A percentile compares a stretch with the other conserved stretches of the same genome.
phyloP scores from a whole-genome alignment of 2,329 filamentous ascomycete species.

The Penicillium sp. region DNA sequence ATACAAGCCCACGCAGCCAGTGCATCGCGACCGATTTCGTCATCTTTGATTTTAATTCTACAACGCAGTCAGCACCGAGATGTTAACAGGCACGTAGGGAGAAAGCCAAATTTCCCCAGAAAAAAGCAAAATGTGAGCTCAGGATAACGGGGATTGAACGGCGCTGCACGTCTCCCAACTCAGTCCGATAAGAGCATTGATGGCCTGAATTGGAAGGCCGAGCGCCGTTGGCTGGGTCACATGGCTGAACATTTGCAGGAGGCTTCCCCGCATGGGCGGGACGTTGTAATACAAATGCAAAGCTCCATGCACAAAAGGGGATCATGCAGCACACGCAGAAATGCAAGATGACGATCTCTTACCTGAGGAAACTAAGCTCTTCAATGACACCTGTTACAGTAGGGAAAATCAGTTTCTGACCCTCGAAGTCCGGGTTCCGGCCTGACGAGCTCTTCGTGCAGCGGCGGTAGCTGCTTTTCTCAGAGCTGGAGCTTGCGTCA shows the following conservation, averaged over 20 bases:
- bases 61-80: constrained; percentile 2
- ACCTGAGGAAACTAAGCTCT: constrained; percentile 72
- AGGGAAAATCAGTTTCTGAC: constrained; percentile 58
- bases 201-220: neutral
- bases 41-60: constrained; percentile 82
- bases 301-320: neutral
- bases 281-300: neutral
- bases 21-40: constrained; percentile 74
- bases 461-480: constrained; percentile 54
- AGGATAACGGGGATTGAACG: neutral
- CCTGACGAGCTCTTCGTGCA: constrained; percentile 57
- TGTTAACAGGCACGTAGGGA: no score
- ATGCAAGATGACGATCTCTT: constrained; percentile 33
- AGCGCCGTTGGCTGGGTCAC: neutral
- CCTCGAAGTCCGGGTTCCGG: constrained; percentile 64
- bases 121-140: neutral
- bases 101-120: no score
- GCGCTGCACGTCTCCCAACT: constrained; percentile 7
- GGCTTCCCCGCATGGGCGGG: neutral
- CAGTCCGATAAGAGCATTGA: neutral
- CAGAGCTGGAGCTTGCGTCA: constrained; percentile 45
- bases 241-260: neutral
- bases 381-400: constrained; percentile 59
- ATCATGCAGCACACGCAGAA: neutral
- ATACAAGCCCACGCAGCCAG: constrained; percentile 87